These are phyloP conservation scores for Talaromyces amestolkiae DNA, from an alignment of 2,329 filamentous ascomycete species.

Conservation along the genomic window DNA sequence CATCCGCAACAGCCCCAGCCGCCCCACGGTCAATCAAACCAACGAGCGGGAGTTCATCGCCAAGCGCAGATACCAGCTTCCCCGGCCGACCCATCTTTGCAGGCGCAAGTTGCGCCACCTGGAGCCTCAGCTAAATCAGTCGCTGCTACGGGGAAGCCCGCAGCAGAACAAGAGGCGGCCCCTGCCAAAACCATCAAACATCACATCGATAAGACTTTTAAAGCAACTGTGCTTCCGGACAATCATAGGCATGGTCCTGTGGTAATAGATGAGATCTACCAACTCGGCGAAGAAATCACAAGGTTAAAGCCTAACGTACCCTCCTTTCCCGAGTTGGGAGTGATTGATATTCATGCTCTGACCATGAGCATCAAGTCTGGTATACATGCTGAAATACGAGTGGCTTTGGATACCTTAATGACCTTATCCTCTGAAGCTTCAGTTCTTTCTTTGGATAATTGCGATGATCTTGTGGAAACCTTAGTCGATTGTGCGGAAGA, in stretches of 20 bases:
- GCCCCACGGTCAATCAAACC: constrained; percentile 22
- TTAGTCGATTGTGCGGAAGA: constrained; percentile 88
- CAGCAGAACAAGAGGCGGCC: constrained; percentile 32
- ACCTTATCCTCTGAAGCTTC: constrained; percentile 65
- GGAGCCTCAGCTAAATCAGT: constrained; percentile 30
- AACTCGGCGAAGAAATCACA: constrained; percentile 65
- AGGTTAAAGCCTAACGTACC: constrained; percentile 73
- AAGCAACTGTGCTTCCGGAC: constrained; percentile 46
- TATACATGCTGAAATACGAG: constrained; percentile 81
- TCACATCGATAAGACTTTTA: constrained; percentile 46
- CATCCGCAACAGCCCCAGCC: constrained; percentile 16
- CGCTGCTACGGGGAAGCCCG: constrained; percentile 29
- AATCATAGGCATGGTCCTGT: constrained; percentile 69
- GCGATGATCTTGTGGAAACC: constrained; percentile 84
- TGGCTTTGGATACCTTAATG: constrained; percentile 81
- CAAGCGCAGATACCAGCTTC: constrained; percentile 34
- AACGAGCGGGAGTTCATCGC: constrained; percentile 34
- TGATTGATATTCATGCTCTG: constrained; percentile 85
- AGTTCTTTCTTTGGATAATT: constrained; percentile 67
- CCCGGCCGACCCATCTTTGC: constrained; percentile 29
- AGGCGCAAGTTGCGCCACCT: constrained; percentile 30
- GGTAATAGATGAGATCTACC: constrained; percentile 62
- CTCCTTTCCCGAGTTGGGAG: constrained; percentile 71
- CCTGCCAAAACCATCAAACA: constrained; percentile 35
- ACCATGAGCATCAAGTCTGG: constrained; percentile 88